phyloP scores from a whole-genome alignment of 2,329 filamentous ascomycete species.

The Botrytis squamosa region DNA sequence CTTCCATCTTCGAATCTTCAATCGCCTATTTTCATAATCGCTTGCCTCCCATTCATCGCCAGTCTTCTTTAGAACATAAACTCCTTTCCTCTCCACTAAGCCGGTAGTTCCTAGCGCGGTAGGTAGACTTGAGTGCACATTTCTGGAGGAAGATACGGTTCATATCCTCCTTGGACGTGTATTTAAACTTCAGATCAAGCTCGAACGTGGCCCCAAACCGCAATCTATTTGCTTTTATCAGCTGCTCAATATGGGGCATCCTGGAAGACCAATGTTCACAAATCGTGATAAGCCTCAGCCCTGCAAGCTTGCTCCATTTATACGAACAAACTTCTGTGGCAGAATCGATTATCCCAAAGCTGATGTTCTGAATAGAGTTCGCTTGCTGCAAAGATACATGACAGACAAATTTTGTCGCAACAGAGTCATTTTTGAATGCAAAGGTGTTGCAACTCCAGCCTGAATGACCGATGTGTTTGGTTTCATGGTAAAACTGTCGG shows the following conservation, averaged over 20 bases:
- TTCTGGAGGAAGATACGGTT: no score
- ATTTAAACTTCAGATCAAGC: no score
- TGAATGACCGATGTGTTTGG: neutral
- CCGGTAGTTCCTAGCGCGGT: neutral
- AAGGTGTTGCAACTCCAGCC: neutral
- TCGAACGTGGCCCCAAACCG: no score
- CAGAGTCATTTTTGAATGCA: neutral
- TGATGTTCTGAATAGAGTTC: neutral
- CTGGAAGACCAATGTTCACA: no score
- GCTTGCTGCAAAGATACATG: neutral
- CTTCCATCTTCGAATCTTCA: no score
- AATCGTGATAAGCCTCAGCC: no score
- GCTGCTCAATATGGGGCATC: no score
- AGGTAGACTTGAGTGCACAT: no score
- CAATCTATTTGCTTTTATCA: no score
- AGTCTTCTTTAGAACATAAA: neutral
- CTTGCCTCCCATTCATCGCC: neutral
- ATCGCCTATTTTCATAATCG: neutral
- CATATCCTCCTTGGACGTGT: no score
- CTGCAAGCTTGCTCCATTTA: no score
- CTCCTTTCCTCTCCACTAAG: neutral
- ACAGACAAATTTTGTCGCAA: neutral
- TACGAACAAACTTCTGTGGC: no score
- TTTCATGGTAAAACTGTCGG: neutral
- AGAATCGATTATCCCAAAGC: neutral